Conservation (phyloP, 106 monocot genomes). For the Platanthera guangdongensis region DNA sequence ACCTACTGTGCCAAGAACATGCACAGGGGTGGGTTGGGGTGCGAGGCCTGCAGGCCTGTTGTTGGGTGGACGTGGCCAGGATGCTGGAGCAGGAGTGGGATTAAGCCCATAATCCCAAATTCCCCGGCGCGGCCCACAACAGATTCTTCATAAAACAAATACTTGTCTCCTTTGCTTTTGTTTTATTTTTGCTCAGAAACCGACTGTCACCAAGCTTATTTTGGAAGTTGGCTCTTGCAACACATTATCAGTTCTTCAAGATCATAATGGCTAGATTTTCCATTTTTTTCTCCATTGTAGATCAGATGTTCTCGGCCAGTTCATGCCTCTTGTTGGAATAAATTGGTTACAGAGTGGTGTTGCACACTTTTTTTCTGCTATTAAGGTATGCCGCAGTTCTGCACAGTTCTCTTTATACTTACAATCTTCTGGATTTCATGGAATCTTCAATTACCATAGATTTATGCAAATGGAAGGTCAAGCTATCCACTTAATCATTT, state of each 20-base stretch:
- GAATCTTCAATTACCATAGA: neutral
- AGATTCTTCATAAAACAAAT: neutral
- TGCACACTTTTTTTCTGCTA: conserved; percentile 83
- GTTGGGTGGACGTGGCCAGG: too few species aligned
- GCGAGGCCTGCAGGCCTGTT: too few species aligned
- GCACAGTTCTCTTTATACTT: conserved; percentile 1
- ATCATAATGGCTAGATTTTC: neutral
- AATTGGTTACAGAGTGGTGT: conserved; percentile 92
- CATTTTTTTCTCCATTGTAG: conserved; percentile 27
- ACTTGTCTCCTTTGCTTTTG: neutral
- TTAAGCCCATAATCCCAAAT: too few species aligned
- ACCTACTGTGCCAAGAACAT: too few species aligned
- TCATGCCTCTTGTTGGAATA: conserved; percentile 90
- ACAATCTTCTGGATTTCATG: neutral
- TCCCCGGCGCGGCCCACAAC: too few species aligned
- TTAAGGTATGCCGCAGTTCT: conserved; percentile 42
- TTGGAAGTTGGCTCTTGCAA: neutral
- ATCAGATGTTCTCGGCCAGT: conserved; percentile 95
- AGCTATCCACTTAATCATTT: neutral
- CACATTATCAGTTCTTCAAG: neutral
- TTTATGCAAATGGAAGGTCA: neutral
- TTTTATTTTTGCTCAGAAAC: neutral
- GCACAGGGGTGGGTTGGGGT: too few species aligned
- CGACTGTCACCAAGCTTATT: neutral
- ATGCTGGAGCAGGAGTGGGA: too few species aligned